Conservation (phyloP, 208 protist genomes). For the Leishmania martiniquensis region DNA sequence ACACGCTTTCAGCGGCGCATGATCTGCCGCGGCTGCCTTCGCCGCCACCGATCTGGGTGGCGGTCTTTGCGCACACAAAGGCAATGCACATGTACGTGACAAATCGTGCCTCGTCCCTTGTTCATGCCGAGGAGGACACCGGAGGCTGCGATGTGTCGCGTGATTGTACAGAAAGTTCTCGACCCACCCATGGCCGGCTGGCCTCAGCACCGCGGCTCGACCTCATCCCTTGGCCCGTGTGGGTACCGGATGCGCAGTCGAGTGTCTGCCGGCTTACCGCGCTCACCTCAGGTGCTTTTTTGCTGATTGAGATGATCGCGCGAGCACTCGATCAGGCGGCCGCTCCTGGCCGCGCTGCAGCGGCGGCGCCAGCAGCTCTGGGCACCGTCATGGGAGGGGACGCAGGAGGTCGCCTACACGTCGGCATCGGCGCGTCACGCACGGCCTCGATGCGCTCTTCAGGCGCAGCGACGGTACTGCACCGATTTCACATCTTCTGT, state of each 20-base stretch:
- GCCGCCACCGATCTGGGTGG: slow-evolving; percentile 34
- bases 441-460: background rate
- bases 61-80: slow-evolving; percentile 35
- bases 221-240: slow-evolving; percentile 32
- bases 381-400: background rate
- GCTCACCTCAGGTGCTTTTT: slow-evolving; percentile 26
- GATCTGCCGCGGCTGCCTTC: background rate
- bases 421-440: background rate
- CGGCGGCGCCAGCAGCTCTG: background rate
- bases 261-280: slow-evolving; percentile 32
- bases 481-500: slow-evolving; percentile 15
- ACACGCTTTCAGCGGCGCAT: too few species aligned
- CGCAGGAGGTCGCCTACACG: background rate
- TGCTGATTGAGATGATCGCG: slow-evolving; percentile 32
- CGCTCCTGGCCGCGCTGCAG: background rate
- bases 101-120: slow-evolving; percentile 3
- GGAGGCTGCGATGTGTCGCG: background rate
- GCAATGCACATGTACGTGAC: slow-evolving; percentile 10
- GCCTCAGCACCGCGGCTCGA: background rate
- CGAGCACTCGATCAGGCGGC: slow-evolving; percentile 10
- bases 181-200: background rate
- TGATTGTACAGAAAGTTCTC: background rate
- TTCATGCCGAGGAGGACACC: slow-evolving; percentile 6
- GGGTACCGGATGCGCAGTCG: slow-evolving; percentile 27
- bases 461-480: background rate